A percentile compares a stretch with the other conserved stretches of the same genome.
phyloP scores from a whole-genome alignment of 257 asterid genomes.

The Primulina tabacum region DNA sequence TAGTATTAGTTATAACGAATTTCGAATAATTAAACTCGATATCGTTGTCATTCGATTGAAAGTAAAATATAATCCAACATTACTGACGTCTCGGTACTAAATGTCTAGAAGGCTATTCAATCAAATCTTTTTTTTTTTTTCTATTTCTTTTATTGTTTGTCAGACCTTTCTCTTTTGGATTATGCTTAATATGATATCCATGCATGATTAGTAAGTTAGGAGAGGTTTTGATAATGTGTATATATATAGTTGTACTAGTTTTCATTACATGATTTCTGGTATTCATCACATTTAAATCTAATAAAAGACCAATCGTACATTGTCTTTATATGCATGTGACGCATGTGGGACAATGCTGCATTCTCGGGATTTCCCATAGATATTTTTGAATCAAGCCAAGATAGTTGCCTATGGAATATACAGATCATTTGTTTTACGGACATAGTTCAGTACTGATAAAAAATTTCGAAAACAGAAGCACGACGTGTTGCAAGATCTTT shows the following conservation, averaged over 20 bases:
- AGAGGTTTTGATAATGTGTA: not conserved
- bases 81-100: not conserved
- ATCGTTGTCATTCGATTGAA: not conserved
- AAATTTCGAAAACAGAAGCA: too few species aligned
- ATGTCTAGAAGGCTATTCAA: too few species aligned
- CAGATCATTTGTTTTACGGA: not conserved
- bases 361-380: constrained; percentile 28
- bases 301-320: constrained; percentile 1
- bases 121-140: too few species aligned
- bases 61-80: too few species aligned
- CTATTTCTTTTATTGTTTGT: not conserved
- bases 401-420: not conserved
- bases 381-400: constrained; percentile 27
- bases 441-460: too few species aligned
- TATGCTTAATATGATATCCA: not conserved
- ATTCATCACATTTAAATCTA: constrained; percentile 11
- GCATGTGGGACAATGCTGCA: constrained; percentile 32
- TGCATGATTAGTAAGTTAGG: not conserved
- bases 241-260: too few species aligned
- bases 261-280: not conserved
- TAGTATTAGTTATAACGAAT: too few species aligned
- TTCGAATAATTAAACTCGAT: too few species aligned
- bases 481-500: too few species aligned
- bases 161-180: not conserved
- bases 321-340: constrained; percentile 15